These are phyloP conservation scores for Withania somnifera DNA, from an alignment of 305 asterid genomes.

Conservation along the genomic window DNA sequence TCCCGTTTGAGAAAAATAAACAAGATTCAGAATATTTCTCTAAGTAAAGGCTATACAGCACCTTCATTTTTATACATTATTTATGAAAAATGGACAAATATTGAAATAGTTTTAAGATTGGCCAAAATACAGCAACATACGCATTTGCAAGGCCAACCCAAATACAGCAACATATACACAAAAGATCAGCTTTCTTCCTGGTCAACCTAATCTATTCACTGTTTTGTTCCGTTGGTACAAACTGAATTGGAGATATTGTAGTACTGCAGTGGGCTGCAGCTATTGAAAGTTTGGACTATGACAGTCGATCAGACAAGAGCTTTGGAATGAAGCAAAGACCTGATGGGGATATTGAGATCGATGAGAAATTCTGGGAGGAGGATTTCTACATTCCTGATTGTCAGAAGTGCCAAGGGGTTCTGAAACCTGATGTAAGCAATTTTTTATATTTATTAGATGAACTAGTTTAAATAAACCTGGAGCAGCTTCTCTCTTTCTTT, in stretches of 20 bases:
- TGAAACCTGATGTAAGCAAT: conserved; percentile 87
- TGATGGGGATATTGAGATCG: conserved; percentile 95
- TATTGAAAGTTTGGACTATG: conserved; percentile 80
- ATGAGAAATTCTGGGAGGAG: conserved; percentile 98
- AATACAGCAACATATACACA: neutral
- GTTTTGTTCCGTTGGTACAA: neutral
- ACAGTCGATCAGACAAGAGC: conserved; percentile 81
- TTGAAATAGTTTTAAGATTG: neutral
- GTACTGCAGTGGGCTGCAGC: conserved; percentile 95
- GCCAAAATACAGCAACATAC: neutral
- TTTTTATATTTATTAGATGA: conserved; percentile 4
- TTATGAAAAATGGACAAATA: neutral
- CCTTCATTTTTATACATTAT: neutral
- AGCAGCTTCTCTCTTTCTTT: neutral
- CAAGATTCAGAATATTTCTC: neutral
- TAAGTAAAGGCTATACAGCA: neutral
- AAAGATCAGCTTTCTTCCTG: neutral
- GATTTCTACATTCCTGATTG: conserved; percentile 74
- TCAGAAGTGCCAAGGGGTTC: conserved; percentile 53
- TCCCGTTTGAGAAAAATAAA: no score
- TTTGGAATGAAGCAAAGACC: conserved; percentile 97
- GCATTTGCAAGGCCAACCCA: neutral
- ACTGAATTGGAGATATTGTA: neutral
- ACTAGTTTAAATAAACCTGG: neutral
- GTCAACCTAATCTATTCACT: neutral